Percentiles rank a stretch among this genome's conserved stretches.
Conservation (phyloP, 1,284 basidiomycete genomes). For the Chiua sp. region DNA sequence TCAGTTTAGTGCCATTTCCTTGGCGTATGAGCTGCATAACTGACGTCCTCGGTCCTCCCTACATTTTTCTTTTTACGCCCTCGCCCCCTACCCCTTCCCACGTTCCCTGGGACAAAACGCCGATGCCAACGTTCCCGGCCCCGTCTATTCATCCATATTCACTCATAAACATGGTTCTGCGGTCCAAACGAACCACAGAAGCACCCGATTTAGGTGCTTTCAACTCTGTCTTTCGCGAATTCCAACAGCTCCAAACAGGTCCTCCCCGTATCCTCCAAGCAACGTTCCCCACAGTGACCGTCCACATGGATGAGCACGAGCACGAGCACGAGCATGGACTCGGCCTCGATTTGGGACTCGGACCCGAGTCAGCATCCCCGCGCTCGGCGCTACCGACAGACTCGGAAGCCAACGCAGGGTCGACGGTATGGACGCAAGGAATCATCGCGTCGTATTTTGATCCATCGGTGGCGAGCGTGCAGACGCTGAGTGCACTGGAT, state of each 20-base stretch:
- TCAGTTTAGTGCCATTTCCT: constrained; percentile 31
- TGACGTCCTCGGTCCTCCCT: constrained; percentile 1
- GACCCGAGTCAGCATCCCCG: constrained; percentile 39
- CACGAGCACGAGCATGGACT: neutral
- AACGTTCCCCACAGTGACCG: constrained; percentile 5
- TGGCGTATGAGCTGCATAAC: neutral
- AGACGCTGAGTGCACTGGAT: constrained; percentile 36
- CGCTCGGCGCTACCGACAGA: constrained; percentile 37
- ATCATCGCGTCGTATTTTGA: constrained; percentile 58
- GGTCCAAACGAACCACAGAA: constrained; percentile 41
- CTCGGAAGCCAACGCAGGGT: constrained; percentile 50
- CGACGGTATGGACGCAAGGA: constrained; percentile 71
- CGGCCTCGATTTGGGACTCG: neutral
- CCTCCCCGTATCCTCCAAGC: constrained; percentile 36
- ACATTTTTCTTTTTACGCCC: neutral
- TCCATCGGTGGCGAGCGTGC: constrained; percentile 30
- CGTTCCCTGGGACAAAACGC: too few relatives aligned
- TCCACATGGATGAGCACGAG: constrained; percentile 26
- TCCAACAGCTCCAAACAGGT: constrained; percentile 58
- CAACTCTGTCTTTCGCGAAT: constrained; percentile 69
- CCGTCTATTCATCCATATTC: too few relatives aligned
- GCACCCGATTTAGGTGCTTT: constrained; percentile 80
- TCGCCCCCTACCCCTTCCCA: too few relatives aligned
- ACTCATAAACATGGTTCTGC: too few relatives aligned
- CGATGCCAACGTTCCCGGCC: too few relatives aligned